Conservation (phyloP, 1,284 basidiomycete genomes). For the Peniophora sp. region DNA sequence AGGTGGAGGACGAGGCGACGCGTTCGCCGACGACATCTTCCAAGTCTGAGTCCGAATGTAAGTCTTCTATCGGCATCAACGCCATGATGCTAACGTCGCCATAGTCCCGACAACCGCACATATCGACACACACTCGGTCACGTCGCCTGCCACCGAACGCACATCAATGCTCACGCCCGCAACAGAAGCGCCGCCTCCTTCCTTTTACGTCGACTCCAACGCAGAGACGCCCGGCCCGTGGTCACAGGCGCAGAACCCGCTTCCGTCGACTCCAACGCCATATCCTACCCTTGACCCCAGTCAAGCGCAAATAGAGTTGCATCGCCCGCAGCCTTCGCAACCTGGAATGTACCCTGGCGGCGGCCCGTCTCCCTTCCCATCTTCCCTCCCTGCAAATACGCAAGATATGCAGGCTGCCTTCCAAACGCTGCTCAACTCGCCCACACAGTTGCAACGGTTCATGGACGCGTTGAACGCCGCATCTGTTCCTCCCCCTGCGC, state of each 20-base stretch:
- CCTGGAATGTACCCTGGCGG: slow-evolving; percentile 4
- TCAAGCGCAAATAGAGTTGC: slow-evolving; percentile 7
- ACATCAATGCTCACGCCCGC: not conserved
- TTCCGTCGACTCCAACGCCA: not conserved
- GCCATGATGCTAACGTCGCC: not conserved
- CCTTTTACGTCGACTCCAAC: not conserved
- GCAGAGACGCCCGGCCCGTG: not conserved
- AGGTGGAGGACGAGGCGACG: slow-evolving; percentile 31
- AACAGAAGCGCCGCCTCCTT: slow-evolving; percentile 1
- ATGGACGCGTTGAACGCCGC: slow-evolving; percentile 44
- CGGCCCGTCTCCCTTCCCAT: slow-evolving; percentile 11
- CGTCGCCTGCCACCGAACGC: not conserved
- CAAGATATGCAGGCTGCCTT: slow-evolving; percentile 54
- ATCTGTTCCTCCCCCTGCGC: not conserved
- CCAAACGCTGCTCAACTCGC: slow-evolving; percentile 51
- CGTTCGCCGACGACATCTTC: slow-evolving; percentile 9
- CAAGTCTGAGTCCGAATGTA: slow-evolving; percentile 12
- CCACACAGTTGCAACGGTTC: slow-evolving; percentile 63
- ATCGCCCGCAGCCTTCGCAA: slow-evolving; percentile 6
- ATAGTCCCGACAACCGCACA: not conserved
- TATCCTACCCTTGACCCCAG: not conserved
- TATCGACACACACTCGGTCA: not conserved
- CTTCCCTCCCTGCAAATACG: slow-evolving; percentile 18
- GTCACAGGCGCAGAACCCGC: not conserved
- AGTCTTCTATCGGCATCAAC: not conserved